phyloP scores from a whole-genome alignment of 73 alveolate genomes.

The Blepharisma stoltei region DNA sequence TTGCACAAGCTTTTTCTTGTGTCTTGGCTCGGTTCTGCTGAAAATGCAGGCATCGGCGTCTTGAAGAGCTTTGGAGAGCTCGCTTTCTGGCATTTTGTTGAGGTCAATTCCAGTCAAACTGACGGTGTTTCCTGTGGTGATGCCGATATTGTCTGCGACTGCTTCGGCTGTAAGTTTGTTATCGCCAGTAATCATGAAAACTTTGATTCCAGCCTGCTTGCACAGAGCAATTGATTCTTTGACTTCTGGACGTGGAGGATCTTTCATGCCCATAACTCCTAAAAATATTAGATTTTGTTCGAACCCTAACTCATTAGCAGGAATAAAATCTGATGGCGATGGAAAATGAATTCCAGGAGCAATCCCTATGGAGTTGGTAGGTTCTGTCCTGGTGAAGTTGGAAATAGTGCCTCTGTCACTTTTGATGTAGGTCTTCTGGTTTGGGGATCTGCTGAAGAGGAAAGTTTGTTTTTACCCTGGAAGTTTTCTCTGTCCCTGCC shows the following conservation, averaged over 20 bases:
- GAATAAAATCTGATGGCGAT: no score
- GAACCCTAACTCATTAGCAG: no score
- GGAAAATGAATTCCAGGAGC: no score
- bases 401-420: no score
- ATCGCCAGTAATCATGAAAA: constrained; percentile 97
- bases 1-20: constrained; percentile 42
- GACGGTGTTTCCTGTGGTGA: constrained; percentile 50
- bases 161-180: constrained; percentile 93
- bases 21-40: constrained; percentile 94
- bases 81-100: constrained; percentile 55
- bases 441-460: no score
- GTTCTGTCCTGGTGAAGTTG: no score
- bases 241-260: constrained; percentile 96
- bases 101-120: constrained; percentile 76
- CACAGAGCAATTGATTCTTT: constrained; percentile 82
- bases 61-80: not conserved
- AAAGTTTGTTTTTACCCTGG: no score
- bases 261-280: constrained; percentile 90
- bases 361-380: no score
- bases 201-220: constrained; percentile 96
- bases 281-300: constrained; percentile 71
- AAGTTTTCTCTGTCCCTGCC: no score
- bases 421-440: no score
- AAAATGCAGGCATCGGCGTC: constrained; percentile 61
- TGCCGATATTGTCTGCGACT: constrained; percentile 89